Conservation (phyloP, 2,329 filamentous ascomycete species). For the Elsinoe necatrix region DNA sequence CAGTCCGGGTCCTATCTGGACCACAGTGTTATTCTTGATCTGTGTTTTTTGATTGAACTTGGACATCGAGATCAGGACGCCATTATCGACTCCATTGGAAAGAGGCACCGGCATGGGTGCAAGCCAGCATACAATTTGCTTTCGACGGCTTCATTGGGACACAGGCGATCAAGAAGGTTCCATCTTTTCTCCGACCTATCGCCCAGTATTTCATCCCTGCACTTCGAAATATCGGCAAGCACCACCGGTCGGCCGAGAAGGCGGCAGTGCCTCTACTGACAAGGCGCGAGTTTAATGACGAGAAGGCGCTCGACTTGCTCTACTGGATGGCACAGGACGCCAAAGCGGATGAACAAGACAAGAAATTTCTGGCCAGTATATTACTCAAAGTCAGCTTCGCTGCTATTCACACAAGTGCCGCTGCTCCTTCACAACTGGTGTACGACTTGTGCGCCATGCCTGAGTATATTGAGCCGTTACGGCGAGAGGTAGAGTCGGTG, state of each 20-base stretch:
- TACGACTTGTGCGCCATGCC: conserved; percentile 24
- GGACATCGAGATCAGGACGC: conserved; percentile 1
- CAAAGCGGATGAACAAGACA: conserved; percentile 18
- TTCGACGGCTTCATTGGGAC: conserved; percentile 26
- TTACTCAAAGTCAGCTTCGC: conserved; percentile 27
- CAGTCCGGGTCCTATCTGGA: conserved; percentile 18
- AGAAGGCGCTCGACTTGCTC: conserved; percentile 23
- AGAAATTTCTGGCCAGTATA: conserved; percentile 24
- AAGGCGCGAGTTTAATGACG: conserved; percentile 17
- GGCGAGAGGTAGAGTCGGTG: conserved; percentile 30
- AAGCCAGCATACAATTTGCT: conserved; percentile 26
- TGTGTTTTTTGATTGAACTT: not conserved
- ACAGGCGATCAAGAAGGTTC: conserved; percentile 23
- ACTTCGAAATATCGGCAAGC: conserved; percentile 24
- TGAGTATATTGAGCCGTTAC: conserved; percentile 25
- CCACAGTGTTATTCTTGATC: not conserved
- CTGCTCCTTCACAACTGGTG: conserved; percentile 24
- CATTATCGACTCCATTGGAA: not conserved
- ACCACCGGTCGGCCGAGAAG: conserved; percentile 22
- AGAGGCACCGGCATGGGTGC: conserved; percentile 22
- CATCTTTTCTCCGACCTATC: conserved; percentile 24
- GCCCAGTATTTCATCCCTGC: conserved; percentile 23
- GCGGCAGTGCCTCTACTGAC: conserved; percentile 25
- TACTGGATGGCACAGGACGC: conserved; percentile 24
- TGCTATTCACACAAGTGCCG: conserved; percentile 26